phyloP scores from a whole-genome alignment of 805 yeast genomes.

The Candida easanensis region DNA sequence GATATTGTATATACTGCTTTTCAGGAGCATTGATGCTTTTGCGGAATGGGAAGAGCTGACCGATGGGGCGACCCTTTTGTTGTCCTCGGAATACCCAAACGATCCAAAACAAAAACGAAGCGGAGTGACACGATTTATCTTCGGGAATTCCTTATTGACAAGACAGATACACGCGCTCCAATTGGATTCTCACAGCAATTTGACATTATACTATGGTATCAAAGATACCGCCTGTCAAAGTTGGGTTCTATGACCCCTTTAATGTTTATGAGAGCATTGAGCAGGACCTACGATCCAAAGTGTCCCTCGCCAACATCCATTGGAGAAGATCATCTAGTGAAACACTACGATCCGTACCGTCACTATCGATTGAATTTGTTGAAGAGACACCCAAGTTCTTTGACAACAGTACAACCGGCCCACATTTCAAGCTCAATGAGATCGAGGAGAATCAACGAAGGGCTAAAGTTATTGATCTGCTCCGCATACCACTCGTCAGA shows the following conservation, averaged over 20 bases:
- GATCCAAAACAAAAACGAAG: no score
- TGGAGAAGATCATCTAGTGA: slow-evolving; percentile 56
- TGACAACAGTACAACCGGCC: slow-evolving; percentile 15
- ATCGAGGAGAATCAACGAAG: background rate
- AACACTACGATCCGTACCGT: slow-evolving; percentile 61
- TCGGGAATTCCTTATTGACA: no score
- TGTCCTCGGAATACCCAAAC: no score
- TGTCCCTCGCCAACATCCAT: slow-evolving; percentile 64
- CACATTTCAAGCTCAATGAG: background rate
- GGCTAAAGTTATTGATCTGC: slow-evolving; percentile 8
- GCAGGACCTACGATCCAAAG: slow-evolving; percentile 40
- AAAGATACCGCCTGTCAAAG: slow-evolving; percentile 1
- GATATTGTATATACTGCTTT: no score
- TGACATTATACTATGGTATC: no score
- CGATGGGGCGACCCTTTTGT: no score
- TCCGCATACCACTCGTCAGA: slow-evolving; percentile 50
- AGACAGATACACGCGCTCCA: no score
- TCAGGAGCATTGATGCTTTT: no score
- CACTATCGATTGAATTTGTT: slow-evolving; percentile 48
- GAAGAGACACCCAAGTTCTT: slow-evolving; percentile 52
- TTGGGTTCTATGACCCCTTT: slow-evolving; percentile 79
- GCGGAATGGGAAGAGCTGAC: no score
- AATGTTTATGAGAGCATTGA: slow-evolving; percentile 47
- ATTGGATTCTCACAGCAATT: no score
- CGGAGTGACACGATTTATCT: no score